Percentiles rank a stretch among this genome's conserved stretches.
phyloP scores from a whole-genome alignment of 2,329 filamentous ascomycete species.

The Gnomoniopsis smithogilvyi region DNA sequence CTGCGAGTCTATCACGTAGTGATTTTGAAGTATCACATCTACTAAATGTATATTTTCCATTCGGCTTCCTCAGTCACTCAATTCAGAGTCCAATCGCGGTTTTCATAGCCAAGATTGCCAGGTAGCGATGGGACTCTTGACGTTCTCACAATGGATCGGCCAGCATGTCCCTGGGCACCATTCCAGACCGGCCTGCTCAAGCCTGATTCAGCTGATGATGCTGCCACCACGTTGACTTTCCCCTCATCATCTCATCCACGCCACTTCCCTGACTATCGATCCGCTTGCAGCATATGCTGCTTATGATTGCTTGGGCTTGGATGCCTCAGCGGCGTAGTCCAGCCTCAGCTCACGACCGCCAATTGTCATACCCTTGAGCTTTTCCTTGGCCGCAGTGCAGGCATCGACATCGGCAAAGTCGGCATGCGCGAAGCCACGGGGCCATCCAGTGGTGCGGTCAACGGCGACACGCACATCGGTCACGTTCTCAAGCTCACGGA shows the following conservation, averaged over 20 bases:
- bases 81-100: background rate
- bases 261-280: background rate
- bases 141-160: background rate
- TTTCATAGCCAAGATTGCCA: background rate
- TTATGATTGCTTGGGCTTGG: slow-evolving; percentile 14
- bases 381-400: slow-evolving; percentile 57
- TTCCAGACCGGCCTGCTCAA: background rate
- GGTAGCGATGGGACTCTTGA: background rate
- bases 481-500: slow-evolving; percentile 67
- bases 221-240: background rate
- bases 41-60: slow-evolving; percentile 9
- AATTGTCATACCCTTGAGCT: slow-evolving; percentile 54
- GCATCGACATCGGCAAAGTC: slow-evolving; percentile 70
- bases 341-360: slow-evolving; percentile 64
- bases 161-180: background rate
- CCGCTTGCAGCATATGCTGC: background rate
- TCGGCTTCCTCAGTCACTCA: background rate
- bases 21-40: slow-evolving; percentile 1
- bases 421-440: slow-evolving; percentile 79
- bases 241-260: background rate
- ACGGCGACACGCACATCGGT: slow-evolving; percentile 78
- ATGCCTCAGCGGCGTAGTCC: slow-evolving; percentile 50
- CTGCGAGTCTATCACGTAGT: background rate
- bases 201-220: background rate
- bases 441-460: slow-evolving; percentile 75